Evolutionary conservation across 2,329 filamentous ascomycete species (phyloP).

Genomic region (Cercospora sp.): DNA sequence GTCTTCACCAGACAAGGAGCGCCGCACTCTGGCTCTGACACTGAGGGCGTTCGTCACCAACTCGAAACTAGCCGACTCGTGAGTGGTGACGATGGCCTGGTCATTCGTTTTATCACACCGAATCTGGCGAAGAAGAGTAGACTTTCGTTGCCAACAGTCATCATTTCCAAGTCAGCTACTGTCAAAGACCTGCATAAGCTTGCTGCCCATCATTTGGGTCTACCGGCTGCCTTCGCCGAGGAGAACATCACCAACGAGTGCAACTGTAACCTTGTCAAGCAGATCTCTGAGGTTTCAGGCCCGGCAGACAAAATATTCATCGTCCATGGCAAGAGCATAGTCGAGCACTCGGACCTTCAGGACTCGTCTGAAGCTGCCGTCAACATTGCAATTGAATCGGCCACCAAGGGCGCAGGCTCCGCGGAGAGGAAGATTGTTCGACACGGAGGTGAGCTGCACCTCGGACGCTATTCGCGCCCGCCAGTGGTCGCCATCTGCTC

Average conservation of each 20-base stretch:
- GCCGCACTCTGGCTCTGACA: not conserved
- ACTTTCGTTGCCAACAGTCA: constrained; percentile 20
- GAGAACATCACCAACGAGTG: constrained; percentile 28
- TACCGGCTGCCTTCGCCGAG: constrained; percentile 18
- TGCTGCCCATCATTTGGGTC: constrained; percentile 30
- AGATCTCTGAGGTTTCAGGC: constrained; percentile 28
- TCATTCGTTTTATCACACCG: constrained; percentile 37
- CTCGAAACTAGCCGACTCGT: not conserved
- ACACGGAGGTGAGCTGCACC: constrained; percentile 17
- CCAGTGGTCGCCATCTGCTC: constrained; percentile 29
- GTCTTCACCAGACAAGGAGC: constrained; percentile 18
- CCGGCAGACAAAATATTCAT: constrained; percentile 25
- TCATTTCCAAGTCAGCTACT: constrained; percentile 26
- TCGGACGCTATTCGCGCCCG: constrained; percentile 14
- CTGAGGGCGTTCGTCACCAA: constrained; percentile 10
- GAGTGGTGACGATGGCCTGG: constrained; percentile 15
- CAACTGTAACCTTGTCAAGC: constrained; percentile 35
- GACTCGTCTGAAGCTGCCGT: constrained; percentile 15
- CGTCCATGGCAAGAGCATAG: constrained; percentile 31
- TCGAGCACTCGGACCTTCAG: constrained; percentile 20
- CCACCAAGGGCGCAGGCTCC: constrained; percentile 12
- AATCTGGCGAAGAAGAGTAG: constrained; percentile 28
- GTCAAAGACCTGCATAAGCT: constrained; percentile 32
- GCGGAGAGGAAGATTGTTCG: constrained; percentile 21
- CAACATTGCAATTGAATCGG: constrained; percentile 7